These are phyloP conservation scores for Pestalotiopsis sp. DNA, from an alignment of 2,329 filamentous ascomycete species.

Conservation along the genomic window DNA sequence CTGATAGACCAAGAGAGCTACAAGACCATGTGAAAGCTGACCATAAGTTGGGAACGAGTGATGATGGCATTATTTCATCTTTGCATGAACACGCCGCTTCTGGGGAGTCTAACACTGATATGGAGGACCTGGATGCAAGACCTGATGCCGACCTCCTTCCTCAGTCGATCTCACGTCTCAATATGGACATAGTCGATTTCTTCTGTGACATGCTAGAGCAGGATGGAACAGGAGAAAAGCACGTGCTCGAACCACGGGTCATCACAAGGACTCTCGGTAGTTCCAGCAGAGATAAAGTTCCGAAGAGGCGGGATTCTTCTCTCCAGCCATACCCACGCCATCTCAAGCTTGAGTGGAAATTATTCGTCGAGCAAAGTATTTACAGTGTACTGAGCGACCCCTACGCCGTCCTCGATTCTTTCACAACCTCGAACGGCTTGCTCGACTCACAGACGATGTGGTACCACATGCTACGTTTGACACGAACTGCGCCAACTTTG, in stretches of 20 bases:
- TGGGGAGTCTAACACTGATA: conserved; percentile 22
- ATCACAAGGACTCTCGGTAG: conserved; percentile 31
- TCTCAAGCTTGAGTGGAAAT: conserved; percentile 53
- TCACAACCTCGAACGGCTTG: conserved; percentile 52
- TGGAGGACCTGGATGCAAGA: conserved; percentile 21
- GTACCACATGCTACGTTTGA: conserved; percentile 65
- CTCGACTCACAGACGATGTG: conserved; percentile 64
- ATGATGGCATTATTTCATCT: conserved; percentile 17
- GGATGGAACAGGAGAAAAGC: conserved; percentile 54
- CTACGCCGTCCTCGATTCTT: conserved; percentile 55
- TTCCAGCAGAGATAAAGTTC: conserved; percentile 21
- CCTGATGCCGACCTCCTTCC: conserved; percentile 44
- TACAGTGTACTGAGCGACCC: conserved; percentile 66
- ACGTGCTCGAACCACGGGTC: conserved; percentile 43
- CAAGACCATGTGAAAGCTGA: neutral
- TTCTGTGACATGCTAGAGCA: conserved; percentile 62
- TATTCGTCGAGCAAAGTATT: conserved; percentile 65
- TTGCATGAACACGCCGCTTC: conserved; percentile 21
- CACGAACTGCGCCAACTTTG: conserved; percentile 55
- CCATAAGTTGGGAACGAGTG: neutral
- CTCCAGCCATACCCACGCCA: conserved; percentile 28
- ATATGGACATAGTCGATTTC: conserved; percentile 59
- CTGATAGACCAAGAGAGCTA: neutral
- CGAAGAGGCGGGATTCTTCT: conserved; percentile 28
- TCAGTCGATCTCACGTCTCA: conserved; percentile 57